Conservation (phyloP, 306 rosid species). For the Inga laurina region DNA sequence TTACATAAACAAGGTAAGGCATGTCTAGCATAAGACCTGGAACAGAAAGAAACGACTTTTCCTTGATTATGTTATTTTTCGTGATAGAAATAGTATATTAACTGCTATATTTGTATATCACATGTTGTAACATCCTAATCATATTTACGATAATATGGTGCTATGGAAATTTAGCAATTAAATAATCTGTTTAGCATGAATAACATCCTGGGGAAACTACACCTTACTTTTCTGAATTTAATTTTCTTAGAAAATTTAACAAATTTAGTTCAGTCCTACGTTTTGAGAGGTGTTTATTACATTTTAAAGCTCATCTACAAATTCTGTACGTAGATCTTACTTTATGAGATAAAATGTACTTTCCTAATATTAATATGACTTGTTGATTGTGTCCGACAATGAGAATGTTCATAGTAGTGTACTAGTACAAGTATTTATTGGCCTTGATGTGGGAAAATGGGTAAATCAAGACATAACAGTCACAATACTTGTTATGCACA, state of each 20-base stretch:
- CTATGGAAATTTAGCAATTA: background rate
- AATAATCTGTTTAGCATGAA: background rate
- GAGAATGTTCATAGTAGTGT: background rate
- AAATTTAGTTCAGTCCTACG: background rate
- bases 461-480: background rate
- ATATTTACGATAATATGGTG: background rate
- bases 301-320: background rate
- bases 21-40: conserved; percentile 35
- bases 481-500: conserved; percentile 1
- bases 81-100: background rate
- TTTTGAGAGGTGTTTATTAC: background rate
- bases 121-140: background rate
- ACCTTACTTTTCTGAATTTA: background rate
- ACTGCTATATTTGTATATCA: background rate
- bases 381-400: background rate
- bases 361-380: background rate
- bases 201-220: background rate
- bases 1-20: conserved; percentile 41
- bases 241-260: background rate
- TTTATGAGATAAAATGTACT: background rate
- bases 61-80: background rate
- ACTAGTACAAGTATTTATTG: background rate
- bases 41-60: conserved; percentile 47
- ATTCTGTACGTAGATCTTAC: background rate
- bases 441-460: background rate